Percentiles rank a stretch among this genome's conserved stretches.
Evolutionary conservation across 306 rosid species (phyloP).

Genomic region (Sicyos edulis): DNA sequence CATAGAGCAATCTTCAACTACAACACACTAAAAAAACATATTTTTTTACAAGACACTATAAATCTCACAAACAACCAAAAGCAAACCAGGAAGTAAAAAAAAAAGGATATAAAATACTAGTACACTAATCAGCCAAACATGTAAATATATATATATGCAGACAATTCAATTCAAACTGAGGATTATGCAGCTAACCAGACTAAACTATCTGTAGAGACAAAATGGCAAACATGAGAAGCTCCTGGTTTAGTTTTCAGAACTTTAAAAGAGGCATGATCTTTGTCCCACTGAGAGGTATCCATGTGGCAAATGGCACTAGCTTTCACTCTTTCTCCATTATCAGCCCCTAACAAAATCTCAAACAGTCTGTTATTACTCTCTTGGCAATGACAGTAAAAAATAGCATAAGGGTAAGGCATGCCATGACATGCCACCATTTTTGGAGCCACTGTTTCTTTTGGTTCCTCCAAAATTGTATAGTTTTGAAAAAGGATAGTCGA

Average conservation of each 20-base stretch:
- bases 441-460: constrained; percentile 32
- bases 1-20: not conserved
- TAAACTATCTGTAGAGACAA: constrained; percentile 56
- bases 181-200: constrained; percentile 51
- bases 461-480: constrained; percentile 42
- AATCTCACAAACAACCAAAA: constrained; percentile 11
- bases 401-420: constrained; percentile 72
- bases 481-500: constrained; percentile 41
- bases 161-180: not conserved
- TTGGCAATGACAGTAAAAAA: constrained; percentile 63
- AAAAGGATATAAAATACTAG: not conserved
- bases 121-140: not conserved
- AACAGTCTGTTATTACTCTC: constrained; percentile 38
- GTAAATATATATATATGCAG: not conserved
- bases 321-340: constrained; percentile 46
- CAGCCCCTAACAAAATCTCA: constrained; percentile 44
- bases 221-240: constrained; percentile 66
- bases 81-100: not conserved
- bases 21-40: not conserved
- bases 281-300: constrained; percentile 75
- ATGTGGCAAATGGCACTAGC: constrained; percentile 68
- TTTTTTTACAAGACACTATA: too few species aligned
- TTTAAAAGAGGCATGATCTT: constrained; percentile 43
- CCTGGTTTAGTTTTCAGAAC: constrained; percentile 50
- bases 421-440: constrained; percentile 60